Percentiles rank a stretch among this genome's conserved stretches.
phyloP scores from a whole-genome alignment of 345 rosid species.

The Trapa incisa region DNA sequence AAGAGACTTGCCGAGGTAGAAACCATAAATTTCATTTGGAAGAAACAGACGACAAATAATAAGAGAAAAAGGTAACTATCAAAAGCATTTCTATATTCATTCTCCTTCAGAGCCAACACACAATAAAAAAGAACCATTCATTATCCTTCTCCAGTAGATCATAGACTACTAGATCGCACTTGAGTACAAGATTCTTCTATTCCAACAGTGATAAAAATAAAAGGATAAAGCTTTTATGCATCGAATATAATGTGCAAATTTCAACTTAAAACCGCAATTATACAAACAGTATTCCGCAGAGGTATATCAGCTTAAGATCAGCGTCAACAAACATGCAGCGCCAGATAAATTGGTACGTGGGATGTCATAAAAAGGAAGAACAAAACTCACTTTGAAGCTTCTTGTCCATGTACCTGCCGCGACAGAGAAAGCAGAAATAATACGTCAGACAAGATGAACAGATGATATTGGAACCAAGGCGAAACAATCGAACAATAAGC shows the following conservation, averaged over 20 bases:
- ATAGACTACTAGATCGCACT: neutral
- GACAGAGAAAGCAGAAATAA: neutral
- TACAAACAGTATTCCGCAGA: neutral
- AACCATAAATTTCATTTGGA: neutral
- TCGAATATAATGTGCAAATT: neutral
- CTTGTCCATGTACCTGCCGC: slow-evolving; percentile 21
- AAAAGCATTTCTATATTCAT: no score
- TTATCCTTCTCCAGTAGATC: neutral
- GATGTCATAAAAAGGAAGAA: no score
- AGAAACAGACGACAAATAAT: neutral
- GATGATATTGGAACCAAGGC: neutral
- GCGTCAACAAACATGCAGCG: neutral
- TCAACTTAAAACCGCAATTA: neutral
- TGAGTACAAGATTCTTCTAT: neutral
- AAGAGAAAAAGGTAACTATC: no score
- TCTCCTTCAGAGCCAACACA: neutral
- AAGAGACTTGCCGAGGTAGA: neutral
- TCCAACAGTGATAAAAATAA: neutral
- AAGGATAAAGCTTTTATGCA: neutral
- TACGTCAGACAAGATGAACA: neutral
- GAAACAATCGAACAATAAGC: neutral
- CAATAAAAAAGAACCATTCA: neutral
- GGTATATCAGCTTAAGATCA: neutral
- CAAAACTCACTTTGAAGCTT: slow-evolving; percentile 17
- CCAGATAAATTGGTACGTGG: no score